phyloP scores from a whole-genome alignment of 2,329 filamentous ascomycete species.

The Didymosphaeria variabile region DNA sequence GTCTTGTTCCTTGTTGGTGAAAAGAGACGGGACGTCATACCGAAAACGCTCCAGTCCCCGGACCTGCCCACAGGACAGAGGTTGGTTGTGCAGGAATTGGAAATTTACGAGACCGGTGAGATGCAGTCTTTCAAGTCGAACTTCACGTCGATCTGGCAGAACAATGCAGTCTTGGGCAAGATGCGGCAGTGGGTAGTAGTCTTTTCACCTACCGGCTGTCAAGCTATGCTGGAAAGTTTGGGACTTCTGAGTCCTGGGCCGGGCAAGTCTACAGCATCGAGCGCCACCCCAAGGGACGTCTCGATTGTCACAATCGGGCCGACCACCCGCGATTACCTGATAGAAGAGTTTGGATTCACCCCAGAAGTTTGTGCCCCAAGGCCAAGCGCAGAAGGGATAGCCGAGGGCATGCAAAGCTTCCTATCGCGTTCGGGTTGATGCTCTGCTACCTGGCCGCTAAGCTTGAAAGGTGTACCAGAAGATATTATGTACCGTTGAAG shows the following conservation, averaged over 20 bases:
- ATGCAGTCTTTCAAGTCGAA: constrained; percentile 79
- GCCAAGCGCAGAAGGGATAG: constrained; percentile 83
- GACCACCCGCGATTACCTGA: constrained; percentile 82
- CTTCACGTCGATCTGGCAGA: constrained; percentile 64
- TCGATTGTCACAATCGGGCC: constrained; percentile 90
- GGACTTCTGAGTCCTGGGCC: constrained; percentile 54
- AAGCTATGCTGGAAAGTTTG: constrained; percentile 66
- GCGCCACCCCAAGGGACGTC: constrained; percentile 54
- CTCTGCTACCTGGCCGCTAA: neutral
- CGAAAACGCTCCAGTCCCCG: constrained; percentile 74
- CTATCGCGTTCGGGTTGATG: constrained; percentile 3
- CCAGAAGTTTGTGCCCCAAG: constrained; percentile 82
- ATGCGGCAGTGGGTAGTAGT: constrained; percentile 76
- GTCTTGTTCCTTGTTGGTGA: constrained; percentile 91
- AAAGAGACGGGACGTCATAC: constrained; percentile 88
- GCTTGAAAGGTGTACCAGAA: neutral
- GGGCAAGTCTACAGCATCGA: constrained; percentile 44
- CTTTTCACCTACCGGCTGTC: constrained; percentile 70
- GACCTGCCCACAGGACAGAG: constrained; percentile 59
- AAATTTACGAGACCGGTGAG: constrained; percentile 87
- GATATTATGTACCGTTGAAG: no score
- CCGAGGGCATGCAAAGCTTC: constrained; percentile 67
- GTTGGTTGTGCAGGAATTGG: constrained; percentile 77
- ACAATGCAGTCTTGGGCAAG: constrained; percentile 50
- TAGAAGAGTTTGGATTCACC: constrained; percentile 69